Conservation (phyloP, 2,329 filamentous ascomycete genomes). For the Hymenoscyphus scutula region DNA sequence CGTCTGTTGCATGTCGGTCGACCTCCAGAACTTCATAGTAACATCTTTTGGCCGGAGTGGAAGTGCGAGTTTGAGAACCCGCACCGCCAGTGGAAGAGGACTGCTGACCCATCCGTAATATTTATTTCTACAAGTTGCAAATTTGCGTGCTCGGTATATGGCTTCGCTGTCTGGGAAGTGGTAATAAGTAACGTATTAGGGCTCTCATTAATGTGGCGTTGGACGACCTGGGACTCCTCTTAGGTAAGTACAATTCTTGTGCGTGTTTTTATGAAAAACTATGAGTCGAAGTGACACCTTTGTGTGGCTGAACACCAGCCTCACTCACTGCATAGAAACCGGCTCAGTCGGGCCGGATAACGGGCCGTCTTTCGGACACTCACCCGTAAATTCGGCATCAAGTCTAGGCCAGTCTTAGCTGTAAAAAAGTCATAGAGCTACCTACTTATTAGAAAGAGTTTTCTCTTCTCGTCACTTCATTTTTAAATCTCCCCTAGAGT, state of each 20-base stretch:
- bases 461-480: too few species aligned
- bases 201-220: neutral
- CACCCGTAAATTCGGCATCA: too few species aligned
- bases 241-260: neutral
- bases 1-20: conserved; percentile 69
- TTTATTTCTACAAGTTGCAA: neutral
- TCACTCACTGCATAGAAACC: neutral
- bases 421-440: too few species aligned
- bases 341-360: too few species aligned
- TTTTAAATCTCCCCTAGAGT: too few species aligned
- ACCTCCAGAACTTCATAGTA: conserved; percentile 85
- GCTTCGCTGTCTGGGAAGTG: neutral
- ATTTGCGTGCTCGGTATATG: neutral
- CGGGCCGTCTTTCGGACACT: too few species aligned
- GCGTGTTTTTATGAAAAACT: neutral
- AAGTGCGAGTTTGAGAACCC: conserved; percentile 14
- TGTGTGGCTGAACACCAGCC: neutral
- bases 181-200: neutral
- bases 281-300: neutral
- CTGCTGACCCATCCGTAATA: conserved; percentile 30
- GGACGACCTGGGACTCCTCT: neutral
- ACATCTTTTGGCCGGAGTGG: conserved; percentile 56
- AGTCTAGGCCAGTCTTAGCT: too few species aligned
- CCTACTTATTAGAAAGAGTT: too few species aligned
- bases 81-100: conserved; percentile 21